phyloP scores from a whole-genome alignment of 116 monocot species.

The Papilionanthe hybrid region DNA sequence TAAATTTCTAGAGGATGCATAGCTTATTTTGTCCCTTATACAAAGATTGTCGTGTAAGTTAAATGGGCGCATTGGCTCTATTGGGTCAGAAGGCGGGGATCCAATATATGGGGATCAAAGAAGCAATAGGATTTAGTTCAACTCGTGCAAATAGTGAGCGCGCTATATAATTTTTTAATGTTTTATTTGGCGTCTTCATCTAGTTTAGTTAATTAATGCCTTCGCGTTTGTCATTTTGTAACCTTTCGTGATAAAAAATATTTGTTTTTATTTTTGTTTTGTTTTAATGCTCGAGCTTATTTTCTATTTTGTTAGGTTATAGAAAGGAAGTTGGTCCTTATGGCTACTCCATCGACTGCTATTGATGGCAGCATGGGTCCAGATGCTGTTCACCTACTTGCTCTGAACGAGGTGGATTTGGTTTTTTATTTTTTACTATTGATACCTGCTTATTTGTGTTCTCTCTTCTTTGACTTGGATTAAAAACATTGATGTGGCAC shows the following conservation, averaged over 20 bases:
- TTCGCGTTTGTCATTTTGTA: background rate
- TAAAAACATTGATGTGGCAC: background rate
- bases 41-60: background rate
- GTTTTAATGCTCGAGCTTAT: background rate
- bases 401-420: constrained; percentile 68
- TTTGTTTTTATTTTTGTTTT: background rate
- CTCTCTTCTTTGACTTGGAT: background rate
- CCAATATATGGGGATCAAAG: background rate
- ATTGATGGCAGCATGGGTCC: constrained; percentile 51
- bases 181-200: background rate
- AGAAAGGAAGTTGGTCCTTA: constrained; percentile 74
- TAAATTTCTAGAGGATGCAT: background rate
- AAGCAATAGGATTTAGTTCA: background rate
- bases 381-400: constrained; percentile 87
- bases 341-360: constrained; percentile 71
- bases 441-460: background rate
- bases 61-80: background rate
- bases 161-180: background rate
- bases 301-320: constrained; percentile 53
- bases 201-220: background rate
- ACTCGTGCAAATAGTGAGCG: background rate
- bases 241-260: background rate
- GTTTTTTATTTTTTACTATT: background rate
- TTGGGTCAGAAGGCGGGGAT: background rate
- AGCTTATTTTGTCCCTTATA: background rate